A percentile compares a stretch with the other conserved stretches of the same genome.
Conservation (phyloP, 371 early-diverging fungal genomes). For the Mucor mucedo region DNA sequence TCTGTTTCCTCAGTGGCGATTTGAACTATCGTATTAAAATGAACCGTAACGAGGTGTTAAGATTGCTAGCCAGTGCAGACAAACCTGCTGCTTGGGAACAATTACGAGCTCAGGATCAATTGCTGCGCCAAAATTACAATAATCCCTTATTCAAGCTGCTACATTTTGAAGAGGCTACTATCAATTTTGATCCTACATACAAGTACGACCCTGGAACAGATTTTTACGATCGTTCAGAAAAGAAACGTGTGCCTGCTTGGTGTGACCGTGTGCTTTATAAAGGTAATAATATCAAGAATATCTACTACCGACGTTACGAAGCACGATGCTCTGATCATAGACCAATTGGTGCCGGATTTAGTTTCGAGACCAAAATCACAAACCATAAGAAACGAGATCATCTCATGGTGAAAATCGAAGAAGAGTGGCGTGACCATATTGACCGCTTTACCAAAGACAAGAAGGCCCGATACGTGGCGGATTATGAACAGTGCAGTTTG, state of each 20-base stretch:
- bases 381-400: constrained; percentile 43
- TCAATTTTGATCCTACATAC: constrained; percentile 89
- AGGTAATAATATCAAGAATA: constrained; percentile 39
- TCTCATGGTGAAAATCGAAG: constrained; percentile 25
- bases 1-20: constrained; percentile 79
- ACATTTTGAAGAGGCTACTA: constrained; percentile 68
- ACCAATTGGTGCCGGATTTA: constrained; percentile 76
- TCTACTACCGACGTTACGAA: constrained; percentile 61
- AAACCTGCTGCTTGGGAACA: constrained; percentile 32
- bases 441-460: constrained; percentile 24
- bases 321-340: constrained; percentile 80
- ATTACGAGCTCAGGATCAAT: constrained; percentile 70
- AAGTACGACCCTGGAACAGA: constrained; percentile 82
- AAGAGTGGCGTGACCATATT: constrained; percentile 25
- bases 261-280: constrained; percentile 81
- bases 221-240: constrained; percentile 82
- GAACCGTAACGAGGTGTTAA: constrained; percentile 63
- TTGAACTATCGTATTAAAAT: constrained; percentile 87
- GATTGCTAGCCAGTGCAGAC: constrained; percentile 43
- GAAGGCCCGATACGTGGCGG: constrained; percentile 37
- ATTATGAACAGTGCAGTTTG: constrained; percentile 33
- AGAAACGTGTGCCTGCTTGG: constrained; percentile 85
- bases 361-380: constrained; percentile 59
- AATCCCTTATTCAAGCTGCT: constrained; percentile 68
- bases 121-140: constrained; percentile 57